Evolutionary conservation across 2,329 filamentous ascomycete genomes (phyloP).

Genomic region (Capronia americana): DNA sequence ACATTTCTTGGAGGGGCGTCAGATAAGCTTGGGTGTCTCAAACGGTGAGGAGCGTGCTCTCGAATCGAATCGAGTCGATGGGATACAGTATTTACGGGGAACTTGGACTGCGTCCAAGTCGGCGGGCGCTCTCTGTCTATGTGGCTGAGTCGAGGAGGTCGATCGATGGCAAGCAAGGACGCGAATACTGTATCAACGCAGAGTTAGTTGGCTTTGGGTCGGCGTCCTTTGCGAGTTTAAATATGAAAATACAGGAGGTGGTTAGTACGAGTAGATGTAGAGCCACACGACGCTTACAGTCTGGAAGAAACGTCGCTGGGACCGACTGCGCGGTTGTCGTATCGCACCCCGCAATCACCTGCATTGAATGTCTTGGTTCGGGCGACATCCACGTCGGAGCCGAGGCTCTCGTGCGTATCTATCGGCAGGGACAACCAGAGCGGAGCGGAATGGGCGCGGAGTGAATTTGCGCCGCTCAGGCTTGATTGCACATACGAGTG

Average conservation of each 20-base stretch:
- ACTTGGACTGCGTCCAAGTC: too few relatives aligned
- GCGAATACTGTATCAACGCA: too few relatives aligned
- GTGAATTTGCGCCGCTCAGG: neutral
- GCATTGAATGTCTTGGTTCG: neutral
- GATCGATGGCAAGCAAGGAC: too few relatives aligned
- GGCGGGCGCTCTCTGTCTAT: too few relatives aligned
- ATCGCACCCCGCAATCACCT: neutral
- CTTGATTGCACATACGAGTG: neutral
- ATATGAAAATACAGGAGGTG: neutral
- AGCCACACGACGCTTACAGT: too few relatives aligned
- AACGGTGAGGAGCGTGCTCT: neutral
- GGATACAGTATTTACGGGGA: too few relatives aligned
- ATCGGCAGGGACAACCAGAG: neutral
- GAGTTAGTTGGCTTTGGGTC: neutral
- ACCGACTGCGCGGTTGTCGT: neutral
- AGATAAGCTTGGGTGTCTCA: neutral
- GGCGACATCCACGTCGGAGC: neutral
- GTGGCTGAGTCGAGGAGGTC: too few relatives aligned
- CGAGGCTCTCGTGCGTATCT: constrained; percentile 7
- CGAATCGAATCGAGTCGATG: neutral
- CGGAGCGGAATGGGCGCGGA: neutral
- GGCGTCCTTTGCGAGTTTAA: neutral
- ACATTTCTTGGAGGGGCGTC: neutral
- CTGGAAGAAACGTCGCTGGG: too few relatives aligned
- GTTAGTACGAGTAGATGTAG: too few relatives aligned